A percentile compares a stretch with the other conserved stretches of the same genome.
Conservation (phyloP, 352 stramenopile species). For the Globisporangium viniferum region DNA sequence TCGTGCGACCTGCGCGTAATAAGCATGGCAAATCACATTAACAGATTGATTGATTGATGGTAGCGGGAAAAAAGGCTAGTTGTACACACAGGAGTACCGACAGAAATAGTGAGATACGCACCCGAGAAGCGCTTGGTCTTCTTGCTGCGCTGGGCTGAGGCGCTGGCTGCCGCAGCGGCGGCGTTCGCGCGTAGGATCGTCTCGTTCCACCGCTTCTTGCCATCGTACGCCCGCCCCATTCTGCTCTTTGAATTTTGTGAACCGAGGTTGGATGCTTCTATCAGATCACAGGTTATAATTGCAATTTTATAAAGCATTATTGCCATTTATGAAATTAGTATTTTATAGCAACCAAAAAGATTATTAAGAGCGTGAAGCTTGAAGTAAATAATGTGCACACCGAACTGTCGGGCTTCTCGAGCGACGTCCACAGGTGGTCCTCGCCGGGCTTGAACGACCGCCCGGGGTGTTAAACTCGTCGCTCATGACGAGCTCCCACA, state of each 20-base stretch:
- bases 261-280: too few relatives aligned
- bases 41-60: too few relatives aligned
- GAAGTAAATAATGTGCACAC: not conserved
- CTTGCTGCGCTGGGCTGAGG: slow-evolving; percentile 8
- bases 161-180: not conserved
- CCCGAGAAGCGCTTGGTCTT: slow-evolving; percentile 62
- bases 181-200: slow-evolving; percentile 58
- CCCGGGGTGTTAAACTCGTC: slow-evolving; percentile 66
- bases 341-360: too few relatives aligned
- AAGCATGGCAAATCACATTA: not conserved
- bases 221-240: slow-evolving; percentile 79
- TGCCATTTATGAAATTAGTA: too few relatives aligned
- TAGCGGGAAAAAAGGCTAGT: not conserved
- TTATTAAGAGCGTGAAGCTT: too few relatives aligned
- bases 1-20: slow-evolving; percentile 47
- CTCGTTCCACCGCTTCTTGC: slow-evolving; percentile 85
- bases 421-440: slow-evolving; percentile 90
- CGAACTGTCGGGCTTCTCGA: not conserved
- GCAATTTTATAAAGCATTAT: too few relatives aligned
- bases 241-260: not conserved
- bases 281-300: too few relatives aligned
- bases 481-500: slow-evolving; percentile 69
- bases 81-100: not conserved
- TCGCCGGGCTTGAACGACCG: slow-evolving; percentile 87
- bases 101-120: slow-evolving; percentile 6